Percentiles rank a stretch among this genome's conserved stretches.
Conservation (phyloP, 2,329 filamentous ascomycete species). For the Fusarium sarcochroum region DNA sequence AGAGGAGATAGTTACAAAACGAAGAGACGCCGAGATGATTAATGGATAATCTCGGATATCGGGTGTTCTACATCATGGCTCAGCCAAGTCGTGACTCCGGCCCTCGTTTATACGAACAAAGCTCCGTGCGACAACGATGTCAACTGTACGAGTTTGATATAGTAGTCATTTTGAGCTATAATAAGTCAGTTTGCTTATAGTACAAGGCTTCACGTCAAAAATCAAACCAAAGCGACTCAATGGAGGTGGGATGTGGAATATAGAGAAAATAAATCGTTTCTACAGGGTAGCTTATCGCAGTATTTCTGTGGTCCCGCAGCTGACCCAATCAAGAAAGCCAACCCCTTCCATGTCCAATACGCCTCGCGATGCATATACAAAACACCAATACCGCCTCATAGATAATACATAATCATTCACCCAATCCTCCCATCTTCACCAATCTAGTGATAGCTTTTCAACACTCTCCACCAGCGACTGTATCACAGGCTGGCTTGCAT, state of each 20-base stretch:
- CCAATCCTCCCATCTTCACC: slow-evolving; percentile 45
- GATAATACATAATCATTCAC: slow-evolving; percentile 4
- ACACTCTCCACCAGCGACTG: slow-evolving; percentile 49
- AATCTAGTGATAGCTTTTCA: slow-evolving; percentile 52
- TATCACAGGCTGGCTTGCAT: slow-evolving; percentile 52
- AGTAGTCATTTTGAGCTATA: too few relatives aligned
- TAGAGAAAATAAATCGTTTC: background rate
- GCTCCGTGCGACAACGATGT: too few relatives aligned
- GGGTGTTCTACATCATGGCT: too few relatives aligned
- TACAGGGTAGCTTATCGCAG: background rate
- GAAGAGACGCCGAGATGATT: too few relatives aligned
- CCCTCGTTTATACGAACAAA: too few relatives aligned
- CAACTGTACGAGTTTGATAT: too few relatives aligned
- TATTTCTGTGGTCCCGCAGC: background rate
- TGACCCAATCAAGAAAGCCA: background rate
- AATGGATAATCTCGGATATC: too few relatives aligned
- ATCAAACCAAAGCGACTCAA: too few relatives aligned
- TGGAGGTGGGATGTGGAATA: background rate
- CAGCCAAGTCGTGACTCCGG: too few relatives aligned
- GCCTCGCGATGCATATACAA: slow-evolving; percentile 17
- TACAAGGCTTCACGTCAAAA: too few relatives aligned
- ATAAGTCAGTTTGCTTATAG: too few relatives aligned
- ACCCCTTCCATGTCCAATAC: background rate
- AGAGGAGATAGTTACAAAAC: too few relatives aligned
- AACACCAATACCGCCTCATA: slow-evolving; percentile 7